Evolutionary conservation across 352 stramenopile genomes (phyloP), one percentile per base, ranked within the genome.

Genomic region (Phytophthora ramorum): DNA sequence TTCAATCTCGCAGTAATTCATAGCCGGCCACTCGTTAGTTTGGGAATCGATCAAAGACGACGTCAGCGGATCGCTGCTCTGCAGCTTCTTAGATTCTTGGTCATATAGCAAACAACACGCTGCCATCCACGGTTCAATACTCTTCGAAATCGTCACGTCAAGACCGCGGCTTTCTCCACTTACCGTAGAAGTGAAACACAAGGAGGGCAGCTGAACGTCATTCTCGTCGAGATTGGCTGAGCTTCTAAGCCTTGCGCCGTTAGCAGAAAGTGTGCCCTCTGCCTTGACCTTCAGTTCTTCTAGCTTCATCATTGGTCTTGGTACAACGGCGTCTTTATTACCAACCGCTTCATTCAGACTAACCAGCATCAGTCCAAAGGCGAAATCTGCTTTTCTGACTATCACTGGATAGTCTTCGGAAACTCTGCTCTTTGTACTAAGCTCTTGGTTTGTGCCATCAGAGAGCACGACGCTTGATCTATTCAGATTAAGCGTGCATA

Each of bases 1-100:
- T 34, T 89, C 71, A 1, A 79, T 55, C 8, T 66, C 59, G 9
- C 79, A 60, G 30, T 46, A 66, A 12, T 69, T 51, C n/a, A 67
- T 32, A 44, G 22, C n/a, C 12, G 61, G 48, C 37, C 16, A 46
- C 34, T 46, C 30, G 6, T 41, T 20, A 28, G 2, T 1, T 43
- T 55, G 35, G 14, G 58, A 20, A 34, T 63, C 52, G 34, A 35
- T 4, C 20, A 37, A 22, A 51, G 4, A 1, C 16, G 16, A 30
- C 2, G n/a, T 13, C 6, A 14, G 13, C 1, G 22, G 13, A 22
- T 43, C 37, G 7, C 41, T 30, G 51, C 19, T 20, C 47, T 58
- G 48, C 16, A 58, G n/a, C 8, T 50, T 28, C 19, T 9, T 2
- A 7, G 44, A 35, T 44, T 34, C 41, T 53, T 45, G 28, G 52